Base-by-base conservation (phyloP, 306 rosid genomes). In the Pyrus betulifolia region DNA sequence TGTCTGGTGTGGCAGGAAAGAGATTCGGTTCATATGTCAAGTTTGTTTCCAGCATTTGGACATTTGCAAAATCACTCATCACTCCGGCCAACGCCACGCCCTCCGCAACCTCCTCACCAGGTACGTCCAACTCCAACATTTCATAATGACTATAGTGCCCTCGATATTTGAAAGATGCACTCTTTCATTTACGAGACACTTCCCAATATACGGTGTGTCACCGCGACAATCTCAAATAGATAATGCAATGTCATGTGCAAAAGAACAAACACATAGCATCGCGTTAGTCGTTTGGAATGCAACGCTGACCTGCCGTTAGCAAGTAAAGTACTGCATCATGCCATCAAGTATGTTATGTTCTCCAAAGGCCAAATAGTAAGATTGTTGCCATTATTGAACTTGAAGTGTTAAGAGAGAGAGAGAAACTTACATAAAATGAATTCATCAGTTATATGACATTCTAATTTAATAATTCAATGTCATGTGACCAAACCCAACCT, bases 71-170 rank as follows among this genome's bases (percentile, higher is more conserved):
- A 54, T 74, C 95, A 82, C 25, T 70, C 91, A n/a, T 70, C 93
- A n/a, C 49, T 89, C 45, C 93, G 97, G 44, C 89, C 95, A 78
- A 76, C 88, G 23, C 85, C 88, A n/a, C 89, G 88, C 14, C 88
- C 96, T 49, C 84, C 82, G 1, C 98, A 87, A 22, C 94, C 82
- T 4, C 95, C 85, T 7, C 95, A 81, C 67, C 98, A 92, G 97
- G 98, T 91, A 64, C 71, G 33, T 46, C 12, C 59, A 67, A 4
- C 31, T 7, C 12, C 44, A 67, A 4, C 13, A 35, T 72, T 4
- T 45, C 21, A 11, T 61, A 13, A 42, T 77, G 76, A 72, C 76
- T 7, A 27, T 11, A 49, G 33, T 77, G 42, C 1, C 75, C 72
- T 51, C 19, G 1, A 10, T 30, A 44, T 40, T 75, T 22, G 68